Conservation (phyloP, 345 rosid genomes). For the Toxicodendron radicans region DNA sequence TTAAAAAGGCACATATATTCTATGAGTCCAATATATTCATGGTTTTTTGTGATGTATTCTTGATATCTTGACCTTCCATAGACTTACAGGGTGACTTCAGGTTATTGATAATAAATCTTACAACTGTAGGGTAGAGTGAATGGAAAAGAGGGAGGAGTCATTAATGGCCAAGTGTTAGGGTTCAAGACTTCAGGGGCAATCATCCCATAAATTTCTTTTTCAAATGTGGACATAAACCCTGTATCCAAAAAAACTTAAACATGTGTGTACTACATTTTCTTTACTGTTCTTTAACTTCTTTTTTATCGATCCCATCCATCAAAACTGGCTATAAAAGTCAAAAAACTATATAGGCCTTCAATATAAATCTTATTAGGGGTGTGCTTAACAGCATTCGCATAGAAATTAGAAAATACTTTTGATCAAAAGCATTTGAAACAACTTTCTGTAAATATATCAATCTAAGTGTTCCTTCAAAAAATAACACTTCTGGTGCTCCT, state of each 20-base stretch:
- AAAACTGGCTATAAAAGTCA: not conserved
- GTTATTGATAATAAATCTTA: no score
- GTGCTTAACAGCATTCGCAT: no score
- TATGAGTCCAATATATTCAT: no score
- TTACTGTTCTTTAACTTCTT: not conserved
- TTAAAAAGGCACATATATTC: not conserved
- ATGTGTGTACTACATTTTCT: not conserved
- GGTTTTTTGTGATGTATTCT: not conserved
- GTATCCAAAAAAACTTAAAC: not conserved
- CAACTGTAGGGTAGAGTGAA: no score
- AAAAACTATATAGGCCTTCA: not conserved
- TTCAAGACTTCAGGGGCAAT: not conserved
- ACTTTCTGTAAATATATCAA: not conserved
- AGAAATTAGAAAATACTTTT: no score
- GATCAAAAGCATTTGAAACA: not conserved
- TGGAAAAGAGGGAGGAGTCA: not conserved
- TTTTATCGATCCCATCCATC: not conserved
- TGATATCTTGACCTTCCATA: not conserved
- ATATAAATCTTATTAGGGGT: not conserved
- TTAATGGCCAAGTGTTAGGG: not conserved
- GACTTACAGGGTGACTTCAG: no score
- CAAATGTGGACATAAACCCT: not conserved
- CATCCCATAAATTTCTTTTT: not conserved
- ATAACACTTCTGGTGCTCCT: not conserved
- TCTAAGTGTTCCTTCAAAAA: not conserved